These are phyloP conservation scores for Xylaria acuta DNA, from an alignment of 495 filamentous ascomycete genomes.

Conservation along the genomic window DNA sequence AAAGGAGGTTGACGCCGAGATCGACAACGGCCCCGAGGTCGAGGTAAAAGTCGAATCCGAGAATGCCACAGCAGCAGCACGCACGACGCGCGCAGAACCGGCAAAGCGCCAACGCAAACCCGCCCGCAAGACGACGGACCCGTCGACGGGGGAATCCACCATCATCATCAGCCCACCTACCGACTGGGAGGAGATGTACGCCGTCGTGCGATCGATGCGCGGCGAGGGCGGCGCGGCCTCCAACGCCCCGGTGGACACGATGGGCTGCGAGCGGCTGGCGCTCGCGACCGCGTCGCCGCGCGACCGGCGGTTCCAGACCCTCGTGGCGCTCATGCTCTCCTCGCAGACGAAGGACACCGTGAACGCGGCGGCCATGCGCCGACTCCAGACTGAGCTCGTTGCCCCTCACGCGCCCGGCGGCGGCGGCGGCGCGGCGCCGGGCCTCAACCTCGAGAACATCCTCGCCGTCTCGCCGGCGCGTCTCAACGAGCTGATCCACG, in stretches of 20 bases:
- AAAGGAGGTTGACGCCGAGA: conserved; percentile 26
- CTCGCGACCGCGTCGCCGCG: conserved; percentile 55
- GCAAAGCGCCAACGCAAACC: conserved; percentile 63
- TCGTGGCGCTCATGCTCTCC: conserved; percentile 94
- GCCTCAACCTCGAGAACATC: conserved; percentile 79
- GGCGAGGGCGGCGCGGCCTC: conserved; percentile 61
- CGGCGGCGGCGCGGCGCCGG: conserved; percentile 43
- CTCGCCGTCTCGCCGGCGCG: conserved; percentile 70
- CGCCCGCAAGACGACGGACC: conserved; percentile 66
- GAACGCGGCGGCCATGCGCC: conserved; percentile 82
- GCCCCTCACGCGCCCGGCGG: conserved; percentile 47
- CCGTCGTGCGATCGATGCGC: conserved; percentile 79
- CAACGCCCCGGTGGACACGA: conserved; percentile 90
- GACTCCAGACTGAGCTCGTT: conserved; percentile 77
- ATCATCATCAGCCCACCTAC: conserved; percentile 70
- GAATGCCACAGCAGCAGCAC: not conserved
- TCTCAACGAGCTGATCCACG: conserved; percentile 80
- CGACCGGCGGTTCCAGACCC: conserved; percentile 87
- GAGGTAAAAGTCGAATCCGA: conserved; percentile 21
- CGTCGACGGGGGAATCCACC: conserved; percentile 58
- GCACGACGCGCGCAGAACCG: conserved; percentile 29
- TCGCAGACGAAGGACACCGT: conserved; percentile 96
- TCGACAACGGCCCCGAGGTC: conserved; percentile 17
- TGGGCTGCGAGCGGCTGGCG: conserved; percentile 90
- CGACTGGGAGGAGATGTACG: conserved; percentile 87